Base-by-base conservation (phyloP, 306 rosid genomes). In the Hippophae rhamnoides region DNA sequence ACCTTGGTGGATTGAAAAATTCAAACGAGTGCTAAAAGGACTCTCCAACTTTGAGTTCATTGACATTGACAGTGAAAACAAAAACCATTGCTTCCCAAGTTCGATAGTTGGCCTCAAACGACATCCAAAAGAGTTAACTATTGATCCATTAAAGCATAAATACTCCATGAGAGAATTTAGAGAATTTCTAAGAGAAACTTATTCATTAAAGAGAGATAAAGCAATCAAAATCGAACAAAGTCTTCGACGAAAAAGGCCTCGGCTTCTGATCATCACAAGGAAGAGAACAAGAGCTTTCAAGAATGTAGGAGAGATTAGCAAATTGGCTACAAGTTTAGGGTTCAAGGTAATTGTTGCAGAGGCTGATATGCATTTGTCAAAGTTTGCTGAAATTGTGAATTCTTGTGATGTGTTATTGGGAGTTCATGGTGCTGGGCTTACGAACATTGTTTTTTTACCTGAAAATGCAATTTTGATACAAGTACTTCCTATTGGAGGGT, bases 401-500 rank as follows among this genome's bases (percentile, higher is more conserved):
- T 87, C 97, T 14, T 87, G 94, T 71, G 97, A 90, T 72, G 94
- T 87, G 48, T 43, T 90, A 31, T 55, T 90, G 94, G 97, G 97
- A 59, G 89, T 90, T 71, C 94, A 90, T 64, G 97, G 97, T 8
- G 97, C 97, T 59, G 97, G 97, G 43, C 86, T 90, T 40, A 78
- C 97, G 0, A 90, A 90, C 89, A 76, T 87, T 5, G 73, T 90
- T 57, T 90, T 90, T 62, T 90, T 90, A 43, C 97, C 97, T 0
- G 73, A 79, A 56, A 84, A 82, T 70, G 95, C 97, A 46, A 57
- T 87, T 41, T 64, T 87, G 12, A 81, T 90, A 58, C 95, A 90
- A 69, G 64, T 90, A 13, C 81, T 87, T 64, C 97, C 97, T 3
- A 54, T 69, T 64, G 97, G 97, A 51, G 82, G 83, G 7, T 66